Evolutionary conservation across 2,329 filamentous ascomycete species (phyloP).

Genomic region (Aspergillus hiratsukae): DNA sequence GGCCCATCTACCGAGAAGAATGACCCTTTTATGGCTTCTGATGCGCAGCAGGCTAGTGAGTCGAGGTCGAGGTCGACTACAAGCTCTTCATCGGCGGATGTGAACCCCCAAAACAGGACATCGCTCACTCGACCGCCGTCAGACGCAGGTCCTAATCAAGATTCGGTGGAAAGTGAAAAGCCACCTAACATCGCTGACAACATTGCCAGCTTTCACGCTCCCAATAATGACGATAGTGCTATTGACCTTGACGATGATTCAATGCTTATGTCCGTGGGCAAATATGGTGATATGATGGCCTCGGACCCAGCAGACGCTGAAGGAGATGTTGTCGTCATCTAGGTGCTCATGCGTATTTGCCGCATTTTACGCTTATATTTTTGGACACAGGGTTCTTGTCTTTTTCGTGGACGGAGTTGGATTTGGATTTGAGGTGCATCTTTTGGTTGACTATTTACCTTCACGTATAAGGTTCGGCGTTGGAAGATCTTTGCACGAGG

Average conservation of each 20-base stretch:
- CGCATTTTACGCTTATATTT: conserved; percentile 13
- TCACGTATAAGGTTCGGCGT: conserved; percentile 21
- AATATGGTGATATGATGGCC: conserved; percentile 44
- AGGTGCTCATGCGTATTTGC: conserved; percentile 13
- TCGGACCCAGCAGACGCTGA: conserved; percentile 44
- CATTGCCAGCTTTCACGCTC: conserved; percentile 25
- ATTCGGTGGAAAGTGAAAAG: conserved; percentile 37
- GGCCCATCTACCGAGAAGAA: conserved; percentile 11
- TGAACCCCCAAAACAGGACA: conserved; percentile 12
- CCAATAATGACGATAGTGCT: conserved; percentile 64
- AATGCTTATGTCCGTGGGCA: conserved; percentile 38
- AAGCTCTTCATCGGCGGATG: conserved; percentile 14
- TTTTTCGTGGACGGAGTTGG: conserved; percentile 27
- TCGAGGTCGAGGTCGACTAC: conserved; percentile 18
- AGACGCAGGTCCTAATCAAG: conserved; percentile 18
- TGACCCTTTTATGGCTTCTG: conserved; percentile 15
- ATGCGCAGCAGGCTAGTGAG: conserved; percentile 8
- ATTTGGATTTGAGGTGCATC: conserved; percentile 22
- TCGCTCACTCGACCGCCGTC: conserved; percentile 11
- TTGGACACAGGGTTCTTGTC: conserved; percentile 16
- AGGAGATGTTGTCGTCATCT: conserved; percentile 45
- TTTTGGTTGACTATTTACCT: conserved; percentile 20
- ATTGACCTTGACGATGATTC: conserved; percentile 59
- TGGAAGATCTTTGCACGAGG: conserved; percentile 27
- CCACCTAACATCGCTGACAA: conserved; percentile 44